These are phyloP conservation scores for Stemphylium lycopersici DNA, from an alignment of 2,329 filamentous ascomycete species.

Conservation along the genomic window DNA sequence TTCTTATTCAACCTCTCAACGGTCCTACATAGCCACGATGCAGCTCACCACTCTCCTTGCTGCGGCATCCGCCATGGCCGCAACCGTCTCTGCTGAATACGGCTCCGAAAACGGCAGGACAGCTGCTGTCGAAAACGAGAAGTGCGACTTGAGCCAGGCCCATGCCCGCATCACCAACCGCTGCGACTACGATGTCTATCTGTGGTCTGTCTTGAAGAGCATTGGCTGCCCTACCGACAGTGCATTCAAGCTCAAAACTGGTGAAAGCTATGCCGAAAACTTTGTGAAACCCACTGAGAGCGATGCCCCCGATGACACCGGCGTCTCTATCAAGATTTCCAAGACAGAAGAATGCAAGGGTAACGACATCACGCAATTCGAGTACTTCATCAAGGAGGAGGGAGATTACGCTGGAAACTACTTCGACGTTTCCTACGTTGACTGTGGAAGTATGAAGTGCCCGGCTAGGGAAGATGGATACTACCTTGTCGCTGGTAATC, in stretches of 20 bases:
- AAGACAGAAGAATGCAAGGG: slow-evolving; percentile 39
- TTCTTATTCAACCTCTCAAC: slow-evolving; percentile 14
- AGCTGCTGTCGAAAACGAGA: slow-evolving; percentile 24
- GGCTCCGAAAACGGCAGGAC: slow-evolving; percentile 4
- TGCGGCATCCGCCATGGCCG: slow-evolving; percentile 39
- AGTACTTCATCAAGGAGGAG: slow-evolving; percentile 38
- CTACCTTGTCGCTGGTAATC: slow-evolving; percentile 37
- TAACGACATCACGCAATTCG: slow-evolving; percentile 44
- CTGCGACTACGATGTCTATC: slow-evolving; percentile 46
- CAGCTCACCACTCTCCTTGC: slow-evolving; percentile 41
- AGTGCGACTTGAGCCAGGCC: slow-evolving; percentile 21
- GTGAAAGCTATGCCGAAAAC: slow-evolving; percentile 43
- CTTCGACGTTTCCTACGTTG: slow-evolving; percentile 49
- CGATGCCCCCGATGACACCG: slow-evolving; percentile 12
- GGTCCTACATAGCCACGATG: slow-evolving; percentile 36
- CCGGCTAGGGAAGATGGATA: slow-evolving; percentile 44
- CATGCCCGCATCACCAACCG: slow-evolving; percentile 46
- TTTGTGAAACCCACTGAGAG: slow-evolving; percentile 23
- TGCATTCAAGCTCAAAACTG: slow-evolving; percentile 32
- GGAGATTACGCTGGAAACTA: slow-evolving; percentile 32
- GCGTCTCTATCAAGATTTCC: slow-evolving; percentile 51
- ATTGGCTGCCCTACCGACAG: slow-evolving; percentile 31
- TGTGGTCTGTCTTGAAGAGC: slow-evolving; percentile 48
- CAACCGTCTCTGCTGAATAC: slow-evolving; percentile 28
- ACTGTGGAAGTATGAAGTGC: slow-evolving; percentile 39